Evolutionary conservation across 768 basidiomycete species (phyloP).

Genomic region (Lepiota venenata): DNA sequence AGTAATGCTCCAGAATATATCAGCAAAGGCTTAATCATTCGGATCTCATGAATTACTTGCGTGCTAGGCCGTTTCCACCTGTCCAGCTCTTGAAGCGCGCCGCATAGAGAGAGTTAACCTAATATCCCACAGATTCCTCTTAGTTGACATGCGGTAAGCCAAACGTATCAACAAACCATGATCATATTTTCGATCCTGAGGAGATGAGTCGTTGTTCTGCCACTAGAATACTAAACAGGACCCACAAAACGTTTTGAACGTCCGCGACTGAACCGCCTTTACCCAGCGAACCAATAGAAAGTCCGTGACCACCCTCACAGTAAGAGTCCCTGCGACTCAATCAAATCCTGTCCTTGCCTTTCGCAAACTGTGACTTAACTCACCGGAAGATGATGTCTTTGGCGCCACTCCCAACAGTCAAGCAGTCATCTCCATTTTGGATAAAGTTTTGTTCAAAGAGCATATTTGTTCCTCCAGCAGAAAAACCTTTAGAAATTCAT

Average conservation of each 20-base stretch:
- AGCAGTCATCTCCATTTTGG: conserved; percentile 59
- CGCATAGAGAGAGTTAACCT: conserved; percentile 51
- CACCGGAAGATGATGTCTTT: conserved; percentile 51
- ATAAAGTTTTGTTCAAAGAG: conserved; percentile 58
- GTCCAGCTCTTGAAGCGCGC: conserved; percentile 69
- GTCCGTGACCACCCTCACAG: conserved; percentile 57
- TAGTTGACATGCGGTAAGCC: background rate
- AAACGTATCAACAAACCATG: conserved; percentile 29
- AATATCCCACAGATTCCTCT: background rate
- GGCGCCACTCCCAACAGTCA: conserved; percentile 55
- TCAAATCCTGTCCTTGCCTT: background rate
- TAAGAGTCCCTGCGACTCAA: conserved; percentile 36
- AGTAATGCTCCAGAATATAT: conserved; percentile 37
- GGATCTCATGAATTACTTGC: conserved; percentile 37
- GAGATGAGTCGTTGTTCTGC: background rate
- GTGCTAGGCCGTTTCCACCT: conserved; percentile 54
- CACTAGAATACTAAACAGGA: conserved; percentile 3
- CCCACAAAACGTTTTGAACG: conserved; percentile 56
- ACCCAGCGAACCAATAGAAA: conserved; percentile 55
- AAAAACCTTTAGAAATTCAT: conserved; percentile 34
- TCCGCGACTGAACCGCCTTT: conserved; percentile 43
- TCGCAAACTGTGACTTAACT: background rate
- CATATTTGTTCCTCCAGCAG: conserved; percentile 52
- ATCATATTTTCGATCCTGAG: conserved; percentile 41
- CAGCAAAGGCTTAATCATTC: background rate